These are phyloP conservation scores for Rhynchospora pubera DNA, from an alignment of 176 grass and related monocot genomes.

Conservation along the genomic window DNA sequence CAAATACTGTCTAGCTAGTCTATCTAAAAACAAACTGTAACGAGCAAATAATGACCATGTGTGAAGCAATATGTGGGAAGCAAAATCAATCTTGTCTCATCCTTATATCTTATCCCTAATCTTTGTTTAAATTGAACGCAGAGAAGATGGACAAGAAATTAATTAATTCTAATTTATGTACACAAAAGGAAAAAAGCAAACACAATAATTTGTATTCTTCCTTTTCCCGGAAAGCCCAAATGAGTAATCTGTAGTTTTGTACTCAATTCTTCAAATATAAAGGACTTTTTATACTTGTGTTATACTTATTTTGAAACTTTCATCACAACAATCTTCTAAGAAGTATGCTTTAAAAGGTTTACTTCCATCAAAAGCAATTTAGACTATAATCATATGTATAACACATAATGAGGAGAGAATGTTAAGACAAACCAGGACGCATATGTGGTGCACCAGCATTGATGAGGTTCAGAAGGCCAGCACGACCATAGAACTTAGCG, in stretches of 20 bases:
- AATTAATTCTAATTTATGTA: background rate
- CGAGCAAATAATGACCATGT: background rate
- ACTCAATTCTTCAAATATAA: background rate
- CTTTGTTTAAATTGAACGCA: background rate
- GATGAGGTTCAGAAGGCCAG: slow-evolving; percentile 10
- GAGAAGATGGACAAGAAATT: background rate
- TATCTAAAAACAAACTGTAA: no score
- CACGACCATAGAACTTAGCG: slow-evolving; percentile 19
- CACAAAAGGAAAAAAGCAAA: background rate
- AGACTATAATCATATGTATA: background rate
- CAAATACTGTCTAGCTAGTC: background rate
- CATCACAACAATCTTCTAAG: background rate
- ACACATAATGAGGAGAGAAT: background rate
- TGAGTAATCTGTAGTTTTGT: background rate
- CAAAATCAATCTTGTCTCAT: background rate
- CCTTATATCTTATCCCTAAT: background rate
- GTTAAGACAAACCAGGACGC: background rate
- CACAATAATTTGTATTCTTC: background rate
- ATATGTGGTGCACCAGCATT: background rate
- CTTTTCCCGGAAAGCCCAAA: background rate
- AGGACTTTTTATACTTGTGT: background rate
- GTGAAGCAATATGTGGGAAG: background rate
- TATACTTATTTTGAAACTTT: background rate
- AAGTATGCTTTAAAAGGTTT: background rate
- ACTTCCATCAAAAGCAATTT: background rate